phyloP scores from a whole-genome alignment of 106 monocot species.

The Ottelia alismoides region DNA sequence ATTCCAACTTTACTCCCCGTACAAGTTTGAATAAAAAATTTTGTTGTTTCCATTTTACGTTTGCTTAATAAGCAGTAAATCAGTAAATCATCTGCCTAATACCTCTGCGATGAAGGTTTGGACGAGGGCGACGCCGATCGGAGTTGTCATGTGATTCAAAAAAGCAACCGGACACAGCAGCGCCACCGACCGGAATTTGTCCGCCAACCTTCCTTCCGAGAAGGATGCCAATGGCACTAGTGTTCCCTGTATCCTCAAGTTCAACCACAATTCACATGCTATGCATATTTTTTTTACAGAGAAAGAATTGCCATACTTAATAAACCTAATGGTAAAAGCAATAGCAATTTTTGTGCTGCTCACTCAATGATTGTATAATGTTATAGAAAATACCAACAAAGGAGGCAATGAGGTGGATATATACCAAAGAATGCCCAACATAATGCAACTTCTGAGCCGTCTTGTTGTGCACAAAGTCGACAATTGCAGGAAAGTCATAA shows the following conservation, averaged over 20 bases:
- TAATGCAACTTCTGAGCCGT: conserved; percentile 56
- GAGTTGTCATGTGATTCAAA: conserved; percentile 47
- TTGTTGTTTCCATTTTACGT: too few species aligned
- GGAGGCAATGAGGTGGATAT: neutral
- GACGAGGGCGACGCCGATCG: conserved; percentile 43
- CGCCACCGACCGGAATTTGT: conserved; percentile 44
- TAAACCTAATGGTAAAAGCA: neutral
- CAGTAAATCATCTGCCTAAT: too few species aligned
- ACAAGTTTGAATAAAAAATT: too few species aligned
- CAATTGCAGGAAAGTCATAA: conserved; percentile 44
- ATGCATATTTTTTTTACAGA: too few species aligned
- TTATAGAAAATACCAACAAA: neutral
- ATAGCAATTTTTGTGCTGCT: neutral
- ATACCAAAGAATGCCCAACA: conserved; percentile 60
- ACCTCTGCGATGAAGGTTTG: conserved; percentile 44
- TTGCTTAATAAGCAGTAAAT: too few species aligned
- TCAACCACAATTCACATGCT: too few species aligned
- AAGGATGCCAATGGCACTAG: conserved; percentile 48
- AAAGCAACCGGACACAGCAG: conserved; percentile 49
- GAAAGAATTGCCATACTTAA: too few species aligned
- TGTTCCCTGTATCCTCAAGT: conserved; percentile 52
- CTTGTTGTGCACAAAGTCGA: conserved; percentile 31
- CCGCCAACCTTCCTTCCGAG: conserved; percentile 40
- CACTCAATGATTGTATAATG: neutral
- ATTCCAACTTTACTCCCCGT: too few species aligned